Evolutionary conservation across 1,139 yeast genomes (phyloP).

Genomic region (Diutina catenulata): DNA sequence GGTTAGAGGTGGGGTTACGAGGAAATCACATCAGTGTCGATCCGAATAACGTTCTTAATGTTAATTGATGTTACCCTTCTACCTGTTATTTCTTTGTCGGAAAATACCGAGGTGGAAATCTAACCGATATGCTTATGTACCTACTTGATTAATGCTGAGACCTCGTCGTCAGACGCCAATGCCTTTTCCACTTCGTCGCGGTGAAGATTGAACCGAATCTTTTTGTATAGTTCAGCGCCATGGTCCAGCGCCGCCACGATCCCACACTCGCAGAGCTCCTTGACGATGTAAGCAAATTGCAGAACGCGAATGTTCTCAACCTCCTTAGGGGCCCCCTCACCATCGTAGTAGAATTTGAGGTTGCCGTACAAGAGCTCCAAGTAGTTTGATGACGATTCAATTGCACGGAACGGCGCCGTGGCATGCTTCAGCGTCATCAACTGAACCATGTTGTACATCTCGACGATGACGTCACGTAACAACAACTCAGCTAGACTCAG

Average conservation of each 20-base stretch:
- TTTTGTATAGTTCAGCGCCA: constrained; percentile 1
- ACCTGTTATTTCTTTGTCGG: too few relatives aligned
- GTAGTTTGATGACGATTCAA: neutral
- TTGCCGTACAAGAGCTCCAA: neutral
- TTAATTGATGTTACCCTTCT: too few relatives aligned
- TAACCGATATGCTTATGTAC: too few relatives aligned
- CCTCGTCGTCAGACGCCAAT: too few relatives aligned
- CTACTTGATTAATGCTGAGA: too few relatives aligned
- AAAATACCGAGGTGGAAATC: too few relatives aligned
- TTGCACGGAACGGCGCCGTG: neutral
- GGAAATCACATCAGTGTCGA: too few relatives aligned
- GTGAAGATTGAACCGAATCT: neutral
- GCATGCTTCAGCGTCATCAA: constrained; percentile 18
- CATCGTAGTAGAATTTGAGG: neutral
- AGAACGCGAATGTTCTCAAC: neutral
- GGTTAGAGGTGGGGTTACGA: too few relatives aligned
- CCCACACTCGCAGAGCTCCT: neutral
- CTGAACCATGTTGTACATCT: constrained; percentile 36
- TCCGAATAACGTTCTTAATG: too few relatives aligned
- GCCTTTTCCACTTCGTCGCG: constrained; percentile 1
- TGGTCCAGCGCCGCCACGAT: neutral
- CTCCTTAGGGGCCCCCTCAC: neutral
- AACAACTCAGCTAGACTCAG: constrained; percentile 62
- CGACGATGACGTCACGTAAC: constrained; percentile 71
- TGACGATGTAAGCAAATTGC: constrained; percentile 1